Percentiles rank a stretch among this genome's conserved stretches.
Conservation (phyloP, 495 filamentous ascomycete genomes). For the Echria macrotheca region DNA sequence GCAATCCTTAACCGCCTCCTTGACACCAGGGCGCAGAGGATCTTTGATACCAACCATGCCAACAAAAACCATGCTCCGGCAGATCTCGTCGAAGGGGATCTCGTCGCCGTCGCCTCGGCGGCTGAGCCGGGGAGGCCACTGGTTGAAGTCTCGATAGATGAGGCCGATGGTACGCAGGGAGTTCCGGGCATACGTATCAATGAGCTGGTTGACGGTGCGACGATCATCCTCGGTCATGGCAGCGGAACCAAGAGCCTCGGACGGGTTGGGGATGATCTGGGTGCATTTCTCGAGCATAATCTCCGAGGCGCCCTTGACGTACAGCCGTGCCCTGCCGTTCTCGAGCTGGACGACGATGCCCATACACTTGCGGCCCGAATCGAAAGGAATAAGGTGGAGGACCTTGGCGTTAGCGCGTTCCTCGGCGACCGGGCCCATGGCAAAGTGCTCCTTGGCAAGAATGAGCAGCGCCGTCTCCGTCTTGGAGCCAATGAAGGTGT, state of each 20-base stretch:
- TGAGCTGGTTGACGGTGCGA: conserved; percentile 57
- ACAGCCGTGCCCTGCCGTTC: conserved; percentile 62
- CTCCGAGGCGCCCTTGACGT: conserved; percentile 86
- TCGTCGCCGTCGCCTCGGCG: conserved; percentile 62
- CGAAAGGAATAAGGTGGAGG: conserved; percentile 76
- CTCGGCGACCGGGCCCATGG: conserved; percentile 64
- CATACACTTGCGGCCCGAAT: conserved; percentile 87
- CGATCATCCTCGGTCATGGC: conserved; percentile 55
- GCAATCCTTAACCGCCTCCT: conserved; percentile 66
- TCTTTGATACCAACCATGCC: conserved; percentile 85
- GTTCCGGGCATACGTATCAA: conserved; percentile 69
- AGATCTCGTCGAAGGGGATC: conserved; percentile 70
- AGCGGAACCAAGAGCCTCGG: conserved; percentile 47
- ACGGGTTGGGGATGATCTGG: conserved; percentile 66
- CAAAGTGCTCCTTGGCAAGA: conserved; percentile 71
- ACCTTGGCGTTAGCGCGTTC: conserved; percentile 64
- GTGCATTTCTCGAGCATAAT: conserved; percentile 72
- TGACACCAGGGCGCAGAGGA: conserved; percentile 75
- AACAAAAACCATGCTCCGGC: conserved; percentile 67
- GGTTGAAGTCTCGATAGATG: conserved; percentile 80
- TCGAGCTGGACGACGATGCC: conserved; percentile 64
- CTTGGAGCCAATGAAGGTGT: conserved; percentile 79
- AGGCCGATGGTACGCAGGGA: conserved; percentile 86
- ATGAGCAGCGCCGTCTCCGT: conserved; percentile 79
- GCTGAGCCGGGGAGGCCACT: conserved; percentile 73